These are phyloP conservation scores for Solanum peruvianum DNA, from an alignment of 257 asterid genomes.

Conservation along the genomic window DNA sequence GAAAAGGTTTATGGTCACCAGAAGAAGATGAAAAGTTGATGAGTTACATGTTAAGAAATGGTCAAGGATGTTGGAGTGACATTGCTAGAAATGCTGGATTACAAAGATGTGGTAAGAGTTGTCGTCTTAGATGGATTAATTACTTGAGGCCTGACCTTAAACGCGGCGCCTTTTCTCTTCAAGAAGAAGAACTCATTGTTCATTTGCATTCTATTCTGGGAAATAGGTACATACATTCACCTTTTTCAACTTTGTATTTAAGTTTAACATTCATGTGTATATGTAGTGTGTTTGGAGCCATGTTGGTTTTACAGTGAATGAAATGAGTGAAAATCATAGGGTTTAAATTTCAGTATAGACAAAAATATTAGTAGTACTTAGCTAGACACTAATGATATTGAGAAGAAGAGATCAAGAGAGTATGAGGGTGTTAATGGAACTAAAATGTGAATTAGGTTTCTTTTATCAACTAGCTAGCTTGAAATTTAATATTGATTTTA, in stretches of 20 bases:
- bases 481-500: not conserved
- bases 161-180: conserved; percentile 74
- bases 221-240: conserved; percentile 32
- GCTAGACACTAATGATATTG: not conserved
- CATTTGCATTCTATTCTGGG: conserved; percentile 89
- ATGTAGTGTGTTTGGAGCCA: not conserved
- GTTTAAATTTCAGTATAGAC: not conserved
- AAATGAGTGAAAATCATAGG: not conserved
- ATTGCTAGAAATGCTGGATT: conserved; percentile 74
- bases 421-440: not conserved
- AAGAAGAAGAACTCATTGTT: conserved; percentile 63
- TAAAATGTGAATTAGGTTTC: not conserved
- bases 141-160: conserved; percentile 82
- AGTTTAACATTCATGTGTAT: not conserved
- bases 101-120: conserved; percentile 75
- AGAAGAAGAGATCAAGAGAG: not conserved
- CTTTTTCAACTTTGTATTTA: not conserved
- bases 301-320: not conserved
- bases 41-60: conserved; percentile 61
- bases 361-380: no score
- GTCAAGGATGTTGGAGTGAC: conserved; percentile 92
- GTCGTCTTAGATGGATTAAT: conserved; percentile 77
- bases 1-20: conserved; percentile 88
- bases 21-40: conserved; percentile 80
- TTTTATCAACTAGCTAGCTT: not conserved